Percentiles rank a stretch among this genome's conserved stretches.
These are phyloP conservation scores for Talaromyces islandicus DNA, from an alignment of 2,329 filamentous ascomycete species.

Conservation along the genomic window DNA sequence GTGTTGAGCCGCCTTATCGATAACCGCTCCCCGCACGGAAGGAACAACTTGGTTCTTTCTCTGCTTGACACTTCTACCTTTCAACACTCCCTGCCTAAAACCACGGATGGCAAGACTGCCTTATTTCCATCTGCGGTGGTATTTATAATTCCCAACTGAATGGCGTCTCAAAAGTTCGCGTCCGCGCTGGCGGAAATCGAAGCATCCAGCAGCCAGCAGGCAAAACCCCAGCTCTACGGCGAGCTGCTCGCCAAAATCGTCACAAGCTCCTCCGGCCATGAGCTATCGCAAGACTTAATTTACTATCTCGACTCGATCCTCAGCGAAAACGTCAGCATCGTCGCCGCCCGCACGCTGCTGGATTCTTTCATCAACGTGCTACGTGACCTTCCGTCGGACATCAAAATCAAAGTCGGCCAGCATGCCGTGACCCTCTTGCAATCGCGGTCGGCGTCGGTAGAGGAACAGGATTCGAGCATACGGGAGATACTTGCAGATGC, in stretches of 20 bases:
- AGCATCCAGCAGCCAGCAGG: conserved; percentile 39
- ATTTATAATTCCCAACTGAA: conserved; percentile 15
- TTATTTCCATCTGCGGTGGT: background rate
- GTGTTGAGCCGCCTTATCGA: background rate
- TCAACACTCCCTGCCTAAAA: background rate
- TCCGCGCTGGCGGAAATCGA: conserved; percentile 47
- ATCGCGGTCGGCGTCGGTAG: conserved; percentile 65
- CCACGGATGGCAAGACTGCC: background rate
- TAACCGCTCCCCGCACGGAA: background rate
- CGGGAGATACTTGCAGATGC: conserved; percentile 77
- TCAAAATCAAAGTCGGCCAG: conserved; percentile 69
- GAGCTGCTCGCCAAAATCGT: conserved; percentile 53
- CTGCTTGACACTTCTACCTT: background rate
- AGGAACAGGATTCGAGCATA: conserved; percentile 76
- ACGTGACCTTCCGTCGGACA: conserved; percentile 47
- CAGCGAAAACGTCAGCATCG: conserved; percentile 64
- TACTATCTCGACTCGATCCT: conserved; percentile 66
- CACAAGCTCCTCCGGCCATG: conserved; percentile 36
- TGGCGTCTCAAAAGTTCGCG: conserved; percentile 47
- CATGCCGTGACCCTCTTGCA: conserved; percentile 64
- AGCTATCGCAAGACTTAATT: conserved; percentile 57
- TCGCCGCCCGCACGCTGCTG: conserved; percentile 67
- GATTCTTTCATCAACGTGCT: conserved; percentile 61
- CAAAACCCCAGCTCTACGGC: conserved; percentile 53
- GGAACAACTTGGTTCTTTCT: background rate